Evolutionary conservation across 2,329 filamentous ascomycete genomes (phyloP), one percentile per base, ranked within the genome.

Genomic region (Paracorniculantispora psalliotae): DNA sequence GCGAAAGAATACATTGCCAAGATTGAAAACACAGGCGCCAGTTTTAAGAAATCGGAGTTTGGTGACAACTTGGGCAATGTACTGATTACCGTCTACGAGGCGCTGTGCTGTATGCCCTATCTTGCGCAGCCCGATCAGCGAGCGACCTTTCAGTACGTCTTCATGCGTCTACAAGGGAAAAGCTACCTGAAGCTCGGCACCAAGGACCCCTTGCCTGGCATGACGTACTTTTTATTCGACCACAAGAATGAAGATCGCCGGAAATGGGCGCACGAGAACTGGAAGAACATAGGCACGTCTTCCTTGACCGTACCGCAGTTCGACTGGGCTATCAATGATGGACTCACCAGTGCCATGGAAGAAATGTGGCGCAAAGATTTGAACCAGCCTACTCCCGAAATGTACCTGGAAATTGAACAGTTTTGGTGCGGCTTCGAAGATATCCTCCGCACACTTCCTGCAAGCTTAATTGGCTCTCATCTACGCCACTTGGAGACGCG

Each of bases 41-140:
- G 69, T 2, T 82, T 82, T 69, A 77, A 75, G 49, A 77, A 79
- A 43, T 67, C 73, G 0, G 75, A 77, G 55, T 73, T 83, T 39
- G 77, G 77, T 13, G 73, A 75, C 21, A 70, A 79, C 7, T 74
- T 82, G 28, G 75, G 81, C 1, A 77, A 83, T 28, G 85, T 90
- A 7, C 82, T 96, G 53, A 83, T 94, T 60, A 88, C 91, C 12
- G 83, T 97, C 30, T 96, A 96, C 67, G 93, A 97, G 71, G 88
- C 89, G 0, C 77, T 97, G 54, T 96, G 92, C 71, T 96, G 89
- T 71, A 85, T 92, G 64, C 81, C 88, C 1, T 91, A 96, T 69
- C 79, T 97, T 61, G 80, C 74, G 47, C 65, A 77, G n/a, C 76
- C 80, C 1, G 77, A 79, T 4, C 79, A 79, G 63, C 77, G 80